Evolutionary conservation across 1,284 basidiomycete genomes (phyloP).

Genomic region (Puccinia horiana): DNA sequence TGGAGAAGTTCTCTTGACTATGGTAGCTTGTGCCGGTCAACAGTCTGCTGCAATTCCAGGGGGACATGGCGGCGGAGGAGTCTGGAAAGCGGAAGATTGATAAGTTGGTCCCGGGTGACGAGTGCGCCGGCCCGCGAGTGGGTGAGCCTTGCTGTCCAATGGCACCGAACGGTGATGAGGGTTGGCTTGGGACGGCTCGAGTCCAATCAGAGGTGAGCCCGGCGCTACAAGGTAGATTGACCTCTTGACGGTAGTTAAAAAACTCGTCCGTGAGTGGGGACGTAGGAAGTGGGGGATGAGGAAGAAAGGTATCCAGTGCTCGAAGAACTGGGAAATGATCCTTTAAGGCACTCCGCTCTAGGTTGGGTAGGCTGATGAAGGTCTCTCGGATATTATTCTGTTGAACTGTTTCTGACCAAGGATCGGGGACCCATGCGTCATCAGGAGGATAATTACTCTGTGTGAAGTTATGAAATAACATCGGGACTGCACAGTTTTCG

Average conservation of each 20-base stretch:
- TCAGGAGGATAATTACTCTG: neutral
- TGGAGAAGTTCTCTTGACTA: neutral
- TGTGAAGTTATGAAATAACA: slow-evolving; percentile 5
- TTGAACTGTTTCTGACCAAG: slow-evolving; percentile 29
- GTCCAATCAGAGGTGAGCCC: slow-evolving; percentile 5
- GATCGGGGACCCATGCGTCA: slow-evolving; percentile 22
- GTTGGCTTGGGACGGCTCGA: neutral
- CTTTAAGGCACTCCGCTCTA: slow-evolving; percentile 22
- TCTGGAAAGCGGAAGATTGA: neutral
- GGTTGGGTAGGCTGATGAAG: slow-evolving; percentile 34
- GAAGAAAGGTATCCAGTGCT: neutral
- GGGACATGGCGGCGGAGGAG: neutral
- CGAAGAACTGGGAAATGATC: slow-evolving; percentile 17
- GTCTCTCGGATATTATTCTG: slow-evolving; percentile 25
- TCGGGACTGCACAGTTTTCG: neutral
- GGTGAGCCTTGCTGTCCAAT: slow-evolving; percentile 31
- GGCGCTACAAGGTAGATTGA: neutral
- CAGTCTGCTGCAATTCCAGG: neutral
- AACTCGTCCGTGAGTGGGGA: slow-evolving; percentile 15
- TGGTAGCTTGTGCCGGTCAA: neutral
- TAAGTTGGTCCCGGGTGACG: neutral
- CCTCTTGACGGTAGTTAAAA: slow-evolving; percentile 3
- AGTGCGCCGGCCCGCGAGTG: neutral
- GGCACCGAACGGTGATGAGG: slow-evolving; percentile 21
- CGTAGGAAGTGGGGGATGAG: neutral